Evolutionary conservation across 306 rosid species (phyloP).

Genomic region (barrel medic (Medicago truncatula)): MtrunA17r5.0-ANR NC_053042.1:35996001-35996500

Average conservation of each 20-base stretch:
- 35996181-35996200: constrained; percentile 74
- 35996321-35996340: neutral
- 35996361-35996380: neutral
- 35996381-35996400: neutral
- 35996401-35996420: neutral
- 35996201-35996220: constrained; percentile 83
- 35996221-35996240: constrained; percentile 71
- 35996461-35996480: neutral
- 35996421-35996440: neutral
- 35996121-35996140: constrained; percentile 69
- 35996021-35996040: too few species aligned
- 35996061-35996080: too few species aligned
- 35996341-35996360: neutral
- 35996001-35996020: too few species aligned
- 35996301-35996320: neutral
- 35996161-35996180: constrained; percentile 56
- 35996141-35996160: constrained; percentile 69
- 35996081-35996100: too few species aligned
- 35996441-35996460: neutral
- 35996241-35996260: too few species aligned
- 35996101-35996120: too few species aligned
- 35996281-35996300: too few species aligned
- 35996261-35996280: too few species aligned
- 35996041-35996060: too few species aligned
- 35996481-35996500: too few species aligned